phyloP scores from a whole-genome alignment of 371 early-diverging fungal genomes.

The Lichtheimia corymbifera region DNA sequence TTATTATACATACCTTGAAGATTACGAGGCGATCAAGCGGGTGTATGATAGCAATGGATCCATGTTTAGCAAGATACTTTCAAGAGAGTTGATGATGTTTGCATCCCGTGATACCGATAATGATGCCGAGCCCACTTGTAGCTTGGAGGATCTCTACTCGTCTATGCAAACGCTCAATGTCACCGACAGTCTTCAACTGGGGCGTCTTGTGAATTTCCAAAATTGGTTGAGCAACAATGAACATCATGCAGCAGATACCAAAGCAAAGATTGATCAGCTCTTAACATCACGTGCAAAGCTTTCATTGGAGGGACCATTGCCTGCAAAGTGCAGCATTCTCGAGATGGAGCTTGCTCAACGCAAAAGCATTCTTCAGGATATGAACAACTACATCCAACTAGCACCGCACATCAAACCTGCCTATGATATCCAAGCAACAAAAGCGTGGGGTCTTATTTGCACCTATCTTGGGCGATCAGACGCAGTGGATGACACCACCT shows the following conservation, averaged over 20 bases:
- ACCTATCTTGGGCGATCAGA: background rate
- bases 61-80: conserved; percentile 21
- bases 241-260: background rate
- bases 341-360: conserved; percentile 29
- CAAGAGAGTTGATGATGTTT: conserved; percentile 21
- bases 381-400: background rate
- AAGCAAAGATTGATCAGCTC: conserved; percentile 1
- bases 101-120: conserved; percentile 10
- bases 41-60: conserved; percentile 13
- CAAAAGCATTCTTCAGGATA: conserved; percentile 7
- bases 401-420: background rate
- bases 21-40: conserved; percentile 24
- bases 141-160: conserved; percentile 21
- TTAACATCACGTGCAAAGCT: conserved; percentile 18
- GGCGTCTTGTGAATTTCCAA: conserved; percentile 21
- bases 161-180: conserved; percentile 6
- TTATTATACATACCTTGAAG: conserved; percentile 35
- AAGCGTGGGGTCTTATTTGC: conserved; percentile 1
- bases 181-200: conserved; percentile 15
- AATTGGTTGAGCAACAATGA: conserved; percentile 14
- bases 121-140: conserved; percentile 6
- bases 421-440: background rate
- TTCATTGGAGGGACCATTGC: conserved; percentile 20
- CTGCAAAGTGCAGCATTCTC: conserved; percentile 20
- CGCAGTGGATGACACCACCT: conserved; percentile 1